Evolutionary conservation across 441 rosid genomes (phyloP), one percentile per base, ranked within the genome.

Genomic region (Pelargonium australe): DNA sequence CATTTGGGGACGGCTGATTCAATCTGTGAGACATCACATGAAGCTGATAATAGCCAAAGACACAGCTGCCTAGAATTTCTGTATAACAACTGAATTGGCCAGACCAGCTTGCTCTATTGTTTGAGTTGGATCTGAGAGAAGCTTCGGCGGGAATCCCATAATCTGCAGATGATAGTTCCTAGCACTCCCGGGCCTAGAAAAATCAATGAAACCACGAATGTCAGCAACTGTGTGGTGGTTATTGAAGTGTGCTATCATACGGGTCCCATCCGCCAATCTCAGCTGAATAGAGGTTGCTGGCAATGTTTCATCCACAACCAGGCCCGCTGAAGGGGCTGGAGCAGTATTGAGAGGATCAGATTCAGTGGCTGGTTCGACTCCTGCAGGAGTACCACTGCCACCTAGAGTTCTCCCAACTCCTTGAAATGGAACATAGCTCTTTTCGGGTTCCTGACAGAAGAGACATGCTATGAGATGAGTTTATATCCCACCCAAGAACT

Each of bases 331-430:
- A 66, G 87, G 82, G 16, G 77, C 19, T 58, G 83, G 44, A 68
- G 83, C 73, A 66, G 76, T 34, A 76, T 74, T 74, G 45, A 72
- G 31, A 72, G 83, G 64, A 67, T 79, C 63, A 60, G 86, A 64
- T 31, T 63, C 65, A 0, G 20, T 64, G 13, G 81, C 17, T 51
- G 85, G 71, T 67, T 78, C 89, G 67, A 79, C 60, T 5, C 77
- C 40, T 13, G 88, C 70, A 60, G 79, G 65, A 62, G 81, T 67
- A 75, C 81, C 81, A 61, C 83, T 77, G 79, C 95, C 81, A 63
- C 94, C 86, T 23, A 93, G 82, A 20, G 97, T 89, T 82, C 98
- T 89, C 75, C 98, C 98, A 9, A 85, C 85, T 45, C 99, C 97
- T 45, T 89, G 96, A 77, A 94, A 94, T 68, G 99, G 80, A 68